These are phyloP conservation scores for Draba incana DNA, from an alignment of 345 rosid species.

Conservation along the genomic window DNA sequence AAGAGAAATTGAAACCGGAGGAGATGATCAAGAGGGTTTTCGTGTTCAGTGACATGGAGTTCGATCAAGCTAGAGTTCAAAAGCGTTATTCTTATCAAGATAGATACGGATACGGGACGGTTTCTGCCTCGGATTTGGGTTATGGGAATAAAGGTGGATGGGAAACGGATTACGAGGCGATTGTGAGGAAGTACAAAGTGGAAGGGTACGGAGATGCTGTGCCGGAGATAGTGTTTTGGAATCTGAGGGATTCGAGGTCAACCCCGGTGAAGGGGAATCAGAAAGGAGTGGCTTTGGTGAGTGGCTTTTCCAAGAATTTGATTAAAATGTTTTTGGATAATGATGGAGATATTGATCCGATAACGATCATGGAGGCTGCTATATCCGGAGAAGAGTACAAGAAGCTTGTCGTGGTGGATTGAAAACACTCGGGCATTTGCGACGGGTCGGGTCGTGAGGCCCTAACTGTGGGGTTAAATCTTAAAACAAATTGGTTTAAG, in stretches of 20 bases:
- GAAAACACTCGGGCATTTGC: too few relatives aligned
- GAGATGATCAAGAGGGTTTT: slow-evolving; percentile 61
- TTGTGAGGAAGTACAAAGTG: slow-evolving; percentile 47
- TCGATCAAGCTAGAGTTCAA: slow-evolving; percentile 41
- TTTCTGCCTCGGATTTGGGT: too few relatives aligned
- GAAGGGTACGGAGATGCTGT: slow-evolving; percentile 55
- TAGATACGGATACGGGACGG: too few relatives aligned
- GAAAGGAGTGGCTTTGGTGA: slow-evolving; percentile 60
- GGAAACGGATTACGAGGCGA: slow-evolving; percentile 58
- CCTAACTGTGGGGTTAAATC: too few relatives aligned
- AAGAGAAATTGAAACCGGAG: slow-evolving; percentile 49
- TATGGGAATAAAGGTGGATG: neutral
- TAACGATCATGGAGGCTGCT: slow-evolving; percentile 49
- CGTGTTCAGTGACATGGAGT: slow-evolving; percentile 79
- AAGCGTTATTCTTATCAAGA: too few relatives aligned
- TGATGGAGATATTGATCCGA: slow-evolving; percentile 47
- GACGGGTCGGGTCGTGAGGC: too few relatives aligned
- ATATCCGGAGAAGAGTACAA: slow-evolving; percentile 52
- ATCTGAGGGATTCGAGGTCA: slow-evolving; percentile 53
- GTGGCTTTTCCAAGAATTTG: slow-evolving; percentile 76
- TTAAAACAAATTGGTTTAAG: too few relatives aligned
- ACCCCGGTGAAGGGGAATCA: slow-evolving; percentile 51
- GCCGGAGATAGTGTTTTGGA: slow-evolving; percentile 72
- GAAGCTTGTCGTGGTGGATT: slow-evolving; percentile 46
- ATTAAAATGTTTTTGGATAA: slow-evolving; percentile 53